phyloP scores from a whole-genome alignment of 1,284 basidiomycete species.

The Papiliotrema fonsecae region DNA sequence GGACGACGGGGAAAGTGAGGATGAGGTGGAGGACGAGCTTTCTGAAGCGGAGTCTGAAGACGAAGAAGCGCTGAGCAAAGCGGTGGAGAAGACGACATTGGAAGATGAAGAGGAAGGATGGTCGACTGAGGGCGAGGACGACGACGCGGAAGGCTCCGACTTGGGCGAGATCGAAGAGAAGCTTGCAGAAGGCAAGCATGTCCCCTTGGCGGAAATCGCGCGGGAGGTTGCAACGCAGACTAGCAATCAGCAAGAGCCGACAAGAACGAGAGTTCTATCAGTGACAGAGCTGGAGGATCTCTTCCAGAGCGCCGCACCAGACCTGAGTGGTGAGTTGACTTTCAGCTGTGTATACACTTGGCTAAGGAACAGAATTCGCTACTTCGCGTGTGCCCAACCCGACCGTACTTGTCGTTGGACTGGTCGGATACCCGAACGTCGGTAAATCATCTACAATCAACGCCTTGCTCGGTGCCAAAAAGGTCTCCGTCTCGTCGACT shows the following conservation, averaged over 20 bases:
- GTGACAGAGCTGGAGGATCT: slow-evolving; percentile 87
- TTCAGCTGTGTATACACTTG: background rate
- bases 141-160: slow-evolving; percentile 46
- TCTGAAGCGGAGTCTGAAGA: slow-evolving; percentile 12
- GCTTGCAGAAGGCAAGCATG: slow-evolving; percentile 39
- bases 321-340: slow-evolving; percentile 58
- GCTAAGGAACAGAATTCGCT: slow-evolving; percentile 57
- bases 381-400: slow-evolving; percentile 58
- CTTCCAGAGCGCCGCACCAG: slow-evolving; percentile 72
- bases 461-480: slow-evolving; percentile 64
- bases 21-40: slow-evolving; percentile 28
- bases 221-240: slow-evolving; percentile 25
- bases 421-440: slow-evolving; percentile 61
- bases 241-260: slow-evolving; percentile 39
- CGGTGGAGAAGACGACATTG: slow-evolving; percentile 25
- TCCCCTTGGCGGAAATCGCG: slow-evolving; percentile 46
- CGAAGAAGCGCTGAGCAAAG: slow-evolving; percentile 27
- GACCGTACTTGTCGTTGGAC: slow-evolving; percentile 64
- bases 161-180: slow-evolving; percentile 28
- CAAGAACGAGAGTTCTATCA: slow-evolving; percentile 72
- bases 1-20: slow-evolving; percentile 17
- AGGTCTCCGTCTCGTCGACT: slow-evolving; percentile 94
- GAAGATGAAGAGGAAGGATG: slow-evolving; percentile 58
- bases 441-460: slow-evolving; percentile 60
- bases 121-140: slow-evolving; percentile 46